phyloP scores from a whole-genome alignment of 495 filamentous ascomycete genomes.

The Aspergillus kassunensis region DNA sequence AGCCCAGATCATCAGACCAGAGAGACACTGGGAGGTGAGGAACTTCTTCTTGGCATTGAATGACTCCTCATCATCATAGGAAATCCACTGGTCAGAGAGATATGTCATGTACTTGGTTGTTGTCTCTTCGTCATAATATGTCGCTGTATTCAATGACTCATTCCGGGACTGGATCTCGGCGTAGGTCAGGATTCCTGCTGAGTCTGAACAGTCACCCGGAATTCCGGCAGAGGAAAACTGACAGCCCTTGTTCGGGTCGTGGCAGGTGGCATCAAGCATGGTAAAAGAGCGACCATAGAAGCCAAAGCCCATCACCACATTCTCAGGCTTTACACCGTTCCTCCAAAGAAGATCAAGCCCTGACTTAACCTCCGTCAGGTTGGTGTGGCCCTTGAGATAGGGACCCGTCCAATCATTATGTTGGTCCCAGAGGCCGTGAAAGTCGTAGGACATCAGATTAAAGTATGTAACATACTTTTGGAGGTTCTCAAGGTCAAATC shows the following conservation, averaged over 20 bases:
- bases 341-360: constrained; percentile 32
- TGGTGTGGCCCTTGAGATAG: constrained; percentile 7
- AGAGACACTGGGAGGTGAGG: background rate
- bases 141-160: too few species aligned
- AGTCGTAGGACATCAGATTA: background rate
- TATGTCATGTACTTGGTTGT: constrained; percentile 25
- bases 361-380: constrained; percentile 26
- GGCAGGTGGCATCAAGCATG: background rate
- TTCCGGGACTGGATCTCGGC: too few species aligned
- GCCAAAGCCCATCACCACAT: constrained; percentile 34
- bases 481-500: constrained; percentile 40
- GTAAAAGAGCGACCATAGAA: constrained; percentile 32
- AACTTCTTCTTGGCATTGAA: constrained; percentile 27
- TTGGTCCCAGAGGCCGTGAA: constrained; percentile 7
- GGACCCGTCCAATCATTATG: constrained; percentile 21
- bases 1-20: constrained; percentile 9
- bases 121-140: too few species aligned
- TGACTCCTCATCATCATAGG: constrained; percentile 38
- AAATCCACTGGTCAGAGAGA: constrained; percentile 36
- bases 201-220: background rate
- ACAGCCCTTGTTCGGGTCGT: background rate
- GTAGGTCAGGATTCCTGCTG: background rate
- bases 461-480: constrained; percentile 5
- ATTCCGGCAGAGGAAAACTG: background rate
- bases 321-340: constrained; percentile 25